Conservation (phyloP, 148 eudicot genomes). For the Cornus florida region DNA sequence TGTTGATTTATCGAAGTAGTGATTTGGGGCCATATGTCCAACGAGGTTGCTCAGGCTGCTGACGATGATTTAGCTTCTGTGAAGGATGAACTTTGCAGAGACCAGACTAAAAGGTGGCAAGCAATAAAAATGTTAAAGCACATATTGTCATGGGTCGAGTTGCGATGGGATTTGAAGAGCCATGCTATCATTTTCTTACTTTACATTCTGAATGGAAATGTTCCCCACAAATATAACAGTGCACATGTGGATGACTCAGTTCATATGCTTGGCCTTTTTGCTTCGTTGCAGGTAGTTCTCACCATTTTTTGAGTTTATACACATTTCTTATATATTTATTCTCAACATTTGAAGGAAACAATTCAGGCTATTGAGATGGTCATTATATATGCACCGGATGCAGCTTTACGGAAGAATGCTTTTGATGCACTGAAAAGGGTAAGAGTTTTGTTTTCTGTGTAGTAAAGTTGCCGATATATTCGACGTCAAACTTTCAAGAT, state of each 20-base stretch:
- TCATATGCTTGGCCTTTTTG: conserved; percentile 41
- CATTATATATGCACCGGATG: conserved; percentile 76
- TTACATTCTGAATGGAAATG: conserved; percentile 48
- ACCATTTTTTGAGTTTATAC: conserved; percentile 1
- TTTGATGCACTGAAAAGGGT: conserved; percentile 79
- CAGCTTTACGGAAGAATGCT: conserved; percentile 60
- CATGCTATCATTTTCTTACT: conserved; percentile 66
- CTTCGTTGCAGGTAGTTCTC: conserved; percentile 70
- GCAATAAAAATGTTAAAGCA: conserved; percentile 65
- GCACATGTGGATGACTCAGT: conserved; percentile 42
- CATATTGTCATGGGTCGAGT: conserved; percentile 40
- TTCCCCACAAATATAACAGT: conserved; percentile 24
- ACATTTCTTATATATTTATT: conserved; percentile 11
- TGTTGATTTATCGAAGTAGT: conserved; percentile 39
- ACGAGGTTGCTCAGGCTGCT: conserved; percentile 55
- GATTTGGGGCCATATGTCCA: conserved; percentile 75
- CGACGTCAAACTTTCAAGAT: conserved; percentile 2
- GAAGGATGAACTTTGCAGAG: conserved; percentile 52
- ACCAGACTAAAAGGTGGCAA: conserved; percentile 69
- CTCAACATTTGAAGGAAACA: conserved; percentile 29
- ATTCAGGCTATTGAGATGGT: conserved; percentile 69
- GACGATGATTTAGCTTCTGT: conserved; percentile 49
- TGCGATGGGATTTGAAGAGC: conserved; percentile 71
- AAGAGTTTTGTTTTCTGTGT: conserved; percentile 20
- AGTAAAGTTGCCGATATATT: not conserved